Conservation (phyloP, 768 basidiomycete species). For the Boletus barrowsii region DNA sequence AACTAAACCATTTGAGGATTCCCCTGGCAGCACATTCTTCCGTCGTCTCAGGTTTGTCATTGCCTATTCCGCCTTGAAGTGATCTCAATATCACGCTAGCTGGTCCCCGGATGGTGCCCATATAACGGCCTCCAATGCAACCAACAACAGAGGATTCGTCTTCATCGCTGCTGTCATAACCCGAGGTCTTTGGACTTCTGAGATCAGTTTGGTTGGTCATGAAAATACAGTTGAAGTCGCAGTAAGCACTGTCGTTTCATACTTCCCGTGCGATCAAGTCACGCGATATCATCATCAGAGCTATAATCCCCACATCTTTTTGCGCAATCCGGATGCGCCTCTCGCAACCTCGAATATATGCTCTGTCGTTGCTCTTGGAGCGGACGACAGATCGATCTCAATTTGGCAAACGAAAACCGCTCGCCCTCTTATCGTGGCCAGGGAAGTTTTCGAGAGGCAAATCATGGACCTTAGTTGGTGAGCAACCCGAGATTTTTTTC, state of each 20-base stretch:
- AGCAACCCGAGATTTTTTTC: slow-evolving; percentile 20
- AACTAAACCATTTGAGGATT: slow-evolving; percentile 87
- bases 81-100: slow-evolving; percentile 38
- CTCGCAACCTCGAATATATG: slow-evolving; percentile 82
- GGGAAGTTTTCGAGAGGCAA: slow-evolving; percentile 91
- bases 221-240: slow-evolving; percentile 97
- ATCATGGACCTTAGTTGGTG: slow-evolving; percentile 96
- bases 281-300: slow-evolving; percentile 6
- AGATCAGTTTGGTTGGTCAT: slow-evolving; percentile 94
- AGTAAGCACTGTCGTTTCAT: slow-evolving; percentile 42
- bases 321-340: slow-evolving; percentile 65
- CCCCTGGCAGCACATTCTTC: slow-evolving; percentile 94
- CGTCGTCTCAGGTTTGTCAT: slow-evolving; percentile 70
- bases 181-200: slow-evolving; percentile 82
- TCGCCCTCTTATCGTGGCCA: slow-evolving; percentile 86
- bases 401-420: slow-evolving; percentile 96
- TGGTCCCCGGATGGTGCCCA: slow-evolving; percentile 99
- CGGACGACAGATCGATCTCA: slow-evolving; percentile 90
- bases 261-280: slow-evolving; percentile 1
- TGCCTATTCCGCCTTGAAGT: not conserved
- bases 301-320: slow-evolving; percentile 96
- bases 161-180: slow-evolving; percentile 97
- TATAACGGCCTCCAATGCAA: slow-evolving; percentile 95
- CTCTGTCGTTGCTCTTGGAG: slow-evolving; percentile 89
- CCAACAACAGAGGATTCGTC: slow-evolving; percentile 92